A percentile compares a stretch with the other conserved stretches of the same genome.
These are phyloP conservation scores for Talaromyces proteolyticus DNA, from an alignment of 495 filamentous ascomycete genomes.

Conservation along the genomic window DNA sequence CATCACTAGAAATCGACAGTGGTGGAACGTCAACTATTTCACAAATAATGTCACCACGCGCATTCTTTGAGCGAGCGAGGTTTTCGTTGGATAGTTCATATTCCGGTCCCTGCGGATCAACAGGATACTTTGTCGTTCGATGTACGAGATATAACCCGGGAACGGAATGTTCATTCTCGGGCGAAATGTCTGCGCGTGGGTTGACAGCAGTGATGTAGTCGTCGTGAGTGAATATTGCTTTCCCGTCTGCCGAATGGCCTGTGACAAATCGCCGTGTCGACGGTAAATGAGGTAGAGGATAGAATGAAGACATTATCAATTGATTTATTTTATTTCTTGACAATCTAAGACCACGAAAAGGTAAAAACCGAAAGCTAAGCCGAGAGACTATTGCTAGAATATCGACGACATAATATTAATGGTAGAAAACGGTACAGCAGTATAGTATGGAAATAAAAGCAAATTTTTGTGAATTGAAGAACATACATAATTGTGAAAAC, in stretches of 20 bases:
- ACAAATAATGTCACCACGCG: neutral
- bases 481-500: too few relatives aligned
- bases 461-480: too few relatives aligned
- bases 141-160: neutral
- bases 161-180: neutral
- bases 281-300: neutral
- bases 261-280: neutral
- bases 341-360: neutral
- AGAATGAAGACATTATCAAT: neutral
- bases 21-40: neutral
- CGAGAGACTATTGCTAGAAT: too few relatives aligned
- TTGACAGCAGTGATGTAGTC: neutral
- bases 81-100: neutral
- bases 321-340: neutral
- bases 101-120: neutral
- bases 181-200: neutral
- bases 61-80: neutral
- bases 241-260: neutral
- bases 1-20: neutral
- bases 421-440: too few relatives aligned
- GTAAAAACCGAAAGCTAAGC: too few relatives aligned
- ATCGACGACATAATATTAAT: too few relatives aligned
- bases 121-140: neutral
- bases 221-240: conserved; percentile 1
- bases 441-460: too few relatives aligned